A percentile compares a stretch with the other conserved stretches of the same genome.
These are phyloP conservation scores for Blastobotrys aristatus DNA, from an alignment of 1,139 yeast species.

Conservation along the genomic window DNA sequence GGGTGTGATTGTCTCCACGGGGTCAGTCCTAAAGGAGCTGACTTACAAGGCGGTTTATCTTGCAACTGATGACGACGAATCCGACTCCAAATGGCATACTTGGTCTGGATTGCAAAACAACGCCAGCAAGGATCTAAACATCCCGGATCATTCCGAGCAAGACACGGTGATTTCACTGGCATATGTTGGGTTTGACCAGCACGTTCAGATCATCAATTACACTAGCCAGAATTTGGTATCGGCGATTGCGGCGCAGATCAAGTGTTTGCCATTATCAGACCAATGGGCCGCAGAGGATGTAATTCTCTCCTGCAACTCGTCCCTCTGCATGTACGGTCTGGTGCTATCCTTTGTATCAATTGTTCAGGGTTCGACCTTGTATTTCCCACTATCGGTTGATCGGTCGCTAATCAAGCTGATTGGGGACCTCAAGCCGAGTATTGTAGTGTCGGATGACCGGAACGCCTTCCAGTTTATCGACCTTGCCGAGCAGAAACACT, in stretches of 20 bases:
- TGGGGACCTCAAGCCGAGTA: slow-evolving; percentile 21
- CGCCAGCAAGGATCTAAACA: background rate
- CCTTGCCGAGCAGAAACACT: background rate
- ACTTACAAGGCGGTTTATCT: background rate
- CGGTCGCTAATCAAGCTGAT: slow-evolving; percentile 21
- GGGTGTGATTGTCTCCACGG: slow-evolving; percentile 20
- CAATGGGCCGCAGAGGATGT: slow-evolving; percentile 30
- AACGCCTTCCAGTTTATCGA: slow-evolving; percentile 16
- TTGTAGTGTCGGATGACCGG: slow-evolving; percentile 30
- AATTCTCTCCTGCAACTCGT: slow-evolving; percentile 31
- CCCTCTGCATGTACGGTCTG: slow-evolving; percentile 27
- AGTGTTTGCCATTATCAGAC: slow-evolving; percentile 30
- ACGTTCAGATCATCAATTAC: slow-evolving; percentile 6
- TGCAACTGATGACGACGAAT: background rate
- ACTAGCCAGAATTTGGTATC: slow-evolving; percentile 30
- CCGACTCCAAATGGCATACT: background rate
- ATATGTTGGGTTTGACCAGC: slow-evolving; percentile 7
- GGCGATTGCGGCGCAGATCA: slow-evolving; percentile 35
- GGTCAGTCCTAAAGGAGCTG: slow-evolving; percentile 13
- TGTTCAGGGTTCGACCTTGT: slow-evolving; percentile 27
- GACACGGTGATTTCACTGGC: slow-evolving; percentile 10
- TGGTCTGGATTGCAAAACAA: background rate
- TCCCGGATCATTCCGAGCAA: slow-evolving; percentile 11
- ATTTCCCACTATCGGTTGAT: slow-evolving; percentile 22
- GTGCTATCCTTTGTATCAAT: slow-evolving; percentile 32